A percentile compares a stretch with the other conserved stretches of the same genome.
These are phyloP conservation scores for Microsporum canis DNA, from an alignment of 2,329 filamentous ascomycete genomes.

Conservation along the genomic window DNA sequence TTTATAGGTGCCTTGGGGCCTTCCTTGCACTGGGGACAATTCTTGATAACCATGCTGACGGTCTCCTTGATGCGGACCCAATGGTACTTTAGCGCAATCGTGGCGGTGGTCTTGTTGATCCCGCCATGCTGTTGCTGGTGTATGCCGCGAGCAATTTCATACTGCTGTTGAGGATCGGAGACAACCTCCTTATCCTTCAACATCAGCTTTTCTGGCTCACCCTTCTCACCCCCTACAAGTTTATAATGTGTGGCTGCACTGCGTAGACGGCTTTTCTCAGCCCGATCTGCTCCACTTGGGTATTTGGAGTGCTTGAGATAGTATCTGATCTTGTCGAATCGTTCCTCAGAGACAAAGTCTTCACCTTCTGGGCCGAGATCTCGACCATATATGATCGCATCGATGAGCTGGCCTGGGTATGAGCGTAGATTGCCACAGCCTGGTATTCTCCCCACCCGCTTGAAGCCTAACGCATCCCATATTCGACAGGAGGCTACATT, in stretches of 20 bases:
- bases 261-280: constrained; percentile 87
- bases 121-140: constrained; percentile 72
- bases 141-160: constrained; percentile 69
- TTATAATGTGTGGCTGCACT: constrained; percentile 95
- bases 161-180: constrained; percentile 76
- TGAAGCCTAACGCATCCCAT: constrained; percentile 87
- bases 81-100: constrained; percentile 86
- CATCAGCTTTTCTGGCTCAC: constrained; percentile 64
- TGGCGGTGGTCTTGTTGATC: constrained; percentile 96
- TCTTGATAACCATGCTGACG: constrained; percentile 84
- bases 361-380: constrained; percentile 55
- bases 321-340: constrained; percentile 97
- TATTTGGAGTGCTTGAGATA: constrained; percentile 94
- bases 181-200: constrained; percentile 97
- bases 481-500: constrained; percentile 83
- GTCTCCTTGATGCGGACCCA: constrained; percentile 99
- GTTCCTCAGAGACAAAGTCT: constrained; percentile 82
- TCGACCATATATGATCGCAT: constrained; percentile 67
- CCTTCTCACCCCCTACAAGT: constrained; percentile 45
- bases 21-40: constrained; percentile 83
- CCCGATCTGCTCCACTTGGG: constrained; percentile 81
- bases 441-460: constrained; percentile 75
- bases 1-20: constrained; percentile 46
- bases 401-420: constrained; percentile 56
- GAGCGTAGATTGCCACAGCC: constrained; percentile 59